These are phyloP conservation scores for Coemansia sp. DNA, from an alignment of 192 early-diverging fungal species.

Conservation along the genomic window DNA sequence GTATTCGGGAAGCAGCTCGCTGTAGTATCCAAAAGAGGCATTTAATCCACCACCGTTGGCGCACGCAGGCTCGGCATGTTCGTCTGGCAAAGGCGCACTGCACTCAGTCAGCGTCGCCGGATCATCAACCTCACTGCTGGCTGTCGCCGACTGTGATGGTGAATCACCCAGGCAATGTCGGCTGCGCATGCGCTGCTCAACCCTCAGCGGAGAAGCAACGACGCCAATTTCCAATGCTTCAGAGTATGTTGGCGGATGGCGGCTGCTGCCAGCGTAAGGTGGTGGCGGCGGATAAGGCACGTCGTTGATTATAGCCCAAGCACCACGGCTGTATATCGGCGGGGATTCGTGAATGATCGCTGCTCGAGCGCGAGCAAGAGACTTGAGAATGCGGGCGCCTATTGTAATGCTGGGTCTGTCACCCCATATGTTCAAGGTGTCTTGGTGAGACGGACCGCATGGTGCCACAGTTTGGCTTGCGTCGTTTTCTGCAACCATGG, in stretches of 20 bases:
- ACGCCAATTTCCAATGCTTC: slow-evolving; percentile 48
- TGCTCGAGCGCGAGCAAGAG: slow-evolving; percentile 25
- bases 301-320: slow-evolving; percentile 49
- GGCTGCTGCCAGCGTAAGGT: slow-evolving; percentile 39
- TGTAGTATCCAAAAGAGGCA: no score
- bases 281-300: slow-evolving; percentile 47
- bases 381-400: slow-evolving; percentile 18
- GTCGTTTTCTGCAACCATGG: no score
- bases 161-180: not conserved
- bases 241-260: slow-evolving; percentile 40
- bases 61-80: no score
- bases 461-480: no score
- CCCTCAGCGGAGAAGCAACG: slow-evolving; percentile 41
- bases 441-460: no score
- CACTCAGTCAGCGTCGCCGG: no score
- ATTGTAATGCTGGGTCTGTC: slow-evolving; percentile 3
- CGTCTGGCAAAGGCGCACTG: no score
- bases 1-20: slow-evolving; percentile 20
- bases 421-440: no score
- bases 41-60: no score
- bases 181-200: slow-evolving; percentile 29
- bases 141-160: not conserved
- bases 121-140: slow-evolving; percentile 19
- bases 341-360: slow-evolving; percentile 15
- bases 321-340: slow-evolving; percentile 33